Conservation (phyloP, 2,329 filamentous ascomycete genomes). For the Ceratocystis smalleyi region DNA sequence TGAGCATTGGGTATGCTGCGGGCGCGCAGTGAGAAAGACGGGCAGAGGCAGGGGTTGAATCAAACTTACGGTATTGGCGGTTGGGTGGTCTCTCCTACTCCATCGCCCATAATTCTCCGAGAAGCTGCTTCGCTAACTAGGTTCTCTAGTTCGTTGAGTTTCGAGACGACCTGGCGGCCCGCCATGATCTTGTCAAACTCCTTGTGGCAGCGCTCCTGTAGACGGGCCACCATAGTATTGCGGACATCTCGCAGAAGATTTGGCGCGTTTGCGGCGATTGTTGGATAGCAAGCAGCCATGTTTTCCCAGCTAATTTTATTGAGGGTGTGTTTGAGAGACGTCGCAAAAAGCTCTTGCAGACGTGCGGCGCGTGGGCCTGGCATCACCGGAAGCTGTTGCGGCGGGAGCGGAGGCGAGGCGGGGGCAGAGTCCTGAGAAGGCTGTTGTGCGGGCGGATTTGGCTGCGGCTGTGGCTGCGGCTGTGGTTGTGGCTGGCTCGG, state of each 20-base stretch:
- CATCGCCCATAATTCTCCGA: constrained; percentile 24
- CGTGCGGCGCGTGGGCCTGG: constrained; percentile 43
- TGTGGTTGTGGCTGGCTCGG: background rate
- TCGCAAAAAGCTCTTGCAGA: constrained; percentile 38
- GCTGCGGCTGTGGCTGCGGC: background rate
- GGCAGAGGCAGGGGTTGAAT: background rate
- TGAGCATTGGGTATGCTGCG: constrained; percentile 1
- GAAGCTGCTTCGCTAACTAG: constrained; percentile 36
- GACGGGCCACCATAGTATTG: constrained; percentile 40
- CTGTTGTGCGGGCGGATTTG: background rate
- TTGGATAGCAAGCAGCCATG: constrained; percentile 47
- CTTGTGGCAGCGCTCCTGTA: constrained; percentile 39
- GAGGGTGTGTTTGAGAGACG: constrained; percentile 38
- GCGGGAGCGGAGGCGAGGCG: constrained; percentile 27
- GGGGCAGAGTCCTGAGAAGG: background rate
- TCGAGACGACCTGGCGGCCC: constrained; percentile 37
- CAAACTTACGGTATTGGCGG: constrained; percentile 33
- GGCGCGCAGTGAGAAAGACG: background rate
- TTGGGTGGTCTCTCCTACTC: constrained; percentile 16
- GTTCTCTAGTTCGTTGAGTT: constrained; percentile 43
- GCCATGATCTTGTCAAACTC: constrained; percentile 43
- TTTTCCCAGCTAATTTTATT: constrained; percentile 40
- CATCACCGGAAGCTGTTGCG: constrained; percentile 25
- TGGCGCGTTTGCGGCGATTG: constrained; percentile 36
- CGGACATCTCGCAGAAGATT: constrained; percentile 39